Base-by-base conservation (phyloP, 805 yeast genomes). In the Cyberlindnera sargentensis region DNA sequence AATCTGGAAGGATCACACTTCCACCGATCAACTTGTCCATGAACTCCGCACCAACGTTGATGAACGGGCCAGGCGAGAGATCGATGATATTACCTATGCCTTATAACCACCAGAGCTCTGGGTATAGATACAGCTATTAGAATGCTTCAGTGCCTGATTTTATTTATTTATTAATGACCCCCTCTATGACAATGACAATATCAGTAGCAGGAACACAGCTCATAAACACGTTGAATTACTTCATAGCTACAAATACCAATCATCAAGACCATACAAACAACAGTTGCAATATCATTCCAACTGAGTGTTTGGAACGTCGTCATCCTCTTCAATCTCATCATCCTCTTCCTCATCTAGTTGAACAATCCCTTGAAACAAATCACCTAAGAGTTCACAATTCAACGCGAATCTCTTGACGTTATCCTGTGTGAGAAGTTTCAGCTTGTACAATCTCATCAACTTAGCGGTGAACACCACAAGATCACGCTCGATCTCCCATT, bases 381-480 rank as follows among this genome's bases (percentile, higher is more conserved):
- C 63, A 46, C 75, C 76, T 11, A 73, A 47, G 28, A 46, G 55
- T 2, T 52, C 54, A 10, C 53, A 32, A 51, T 75, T 75, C 40
- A 72, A 56, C 27, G 47, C 47, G 6, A 75, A 41, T 50, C 81
- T 61, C 6, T 53, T 45, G 6, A 47, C 42, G 3, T 65, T 44
- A 3, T 39, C 50, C 1, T 48, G 50, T 24, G 59, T 56, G 4
- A 70, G 52, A 24, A 71, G 56, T 0, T 63, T 66, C 7, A 65
- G 45, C 20, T 64, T 61, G 10, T 58, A 43, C 34, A 76, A 58
- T 6, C 62, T 56, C 15, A 64, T 50, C 34, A 75, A 42, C 47
- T 73, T 73, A 27, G 70, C 57, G 0, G 71, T 58, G 41, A 54
- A 68, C 15, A 70, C 66, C 47, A 75, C 68, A 20, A 75, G 53